Evolutionary conservation across 1,284 basidiomycete genomes (phyloP).

Genomic region (Leccinum pachyderme): DNA sequence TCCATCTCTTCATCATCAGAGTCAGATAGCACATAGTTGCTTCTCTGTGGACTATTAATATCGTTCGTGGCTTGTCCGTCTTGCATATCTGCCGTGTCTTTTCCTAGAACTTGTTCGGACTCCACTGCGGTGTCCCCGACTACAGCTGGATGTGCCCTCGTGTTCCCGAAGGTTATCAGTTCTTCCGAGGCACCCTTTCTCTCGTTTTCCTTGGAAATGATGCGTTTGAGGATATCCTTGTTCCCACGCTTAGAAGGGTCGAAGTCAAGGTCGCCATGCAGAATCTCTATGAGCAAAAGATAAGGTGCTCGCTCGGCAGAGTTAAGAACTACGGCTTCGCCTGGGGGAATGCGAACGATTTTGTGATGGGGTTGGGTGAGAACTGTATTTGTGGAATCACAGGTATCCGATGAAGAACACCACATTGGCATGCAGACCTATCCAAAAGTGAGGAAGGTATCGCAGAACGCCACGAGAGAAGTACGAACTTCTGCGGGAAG

Average conservation of each 20-base stretch:
- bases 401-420: conserved; percentile 76
- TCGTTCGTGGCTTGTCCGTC: conserved; percentile 20
- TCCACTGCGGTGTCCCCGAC: conserved; percentile 21
- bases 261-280: conserved; percentile 92
- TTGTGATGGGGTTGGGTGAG: conserved; percentile 79
- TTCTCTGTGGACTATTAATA: conserved; percentile 27
- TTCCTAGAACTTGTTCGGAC: conserved; percentile 29
- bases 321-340: conserved; percentile 97
- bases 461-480: conserved; percentile 2
- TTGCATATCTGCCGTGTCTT: conserved; percentile 22
- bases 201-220: conserved; percentile 73
- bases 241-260: conserved; percentile 85
- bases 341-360: conserved; percentile 95
- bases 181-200: conserved; percentile 55
- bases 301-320: conserved; percentile 97
- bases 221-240: conserved; percentile 81
- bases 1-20: conserved; percentile 85
- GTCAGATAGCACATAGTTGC: conserved; percentile 19
- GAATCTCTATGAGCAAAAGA: conserved; percentile 89
- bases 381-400: conserved; percentile 36
- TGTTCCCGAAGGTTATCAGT: conserved; percentile 43
- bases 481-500: conserved; percentile 83
- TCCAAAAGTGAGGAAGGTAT: conserved; percentile 7
- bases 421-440: conserved; percentile 97
- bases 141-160: conserved; percentile 26